Evolutionary conservation across 371 early-diverging fungal genomes (phyloP), one percentile per base, ranked within the genome.

Genomic region (Saksenaea vasiformis): DNA sequence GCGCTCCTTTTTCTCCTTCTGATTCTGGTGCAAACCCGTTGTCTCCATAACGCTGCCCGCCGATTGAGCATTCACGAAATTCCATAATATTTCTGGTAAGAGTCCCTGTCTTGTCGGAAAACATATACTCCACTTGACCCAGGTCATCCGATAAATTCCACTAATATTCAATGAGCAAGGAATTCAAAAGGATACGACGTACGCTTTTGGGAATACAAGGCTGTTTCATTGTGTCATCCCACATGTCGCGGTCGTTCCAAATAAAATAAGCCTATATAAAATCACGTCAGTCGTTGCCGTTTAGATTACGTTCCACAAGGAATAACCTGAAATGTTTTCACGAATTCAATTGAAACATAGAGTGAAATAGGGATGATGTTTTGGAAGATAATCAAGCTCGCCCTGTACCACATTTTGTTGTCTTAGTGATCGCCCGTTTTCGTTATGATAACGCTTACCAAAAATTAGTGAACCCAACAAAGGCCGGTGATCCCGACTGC

Each of bases 101-200:
- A 3, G 99, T 98, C 10, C 99, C 99, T 36, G 99, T 99, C 71
- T 98, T 99, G 80, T 99, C 98, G 24, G 93, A 92, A 70, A 98
- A 93, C 10, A 99, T 87, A 75, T 96, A 98, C 68, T 95, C 94
- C 55, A 98, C 91, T 71, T 95, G 94, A 51, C 99, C 98, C 27
- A 95, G 77, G 60, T 99, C 99, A 70, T 99, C 99, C 13, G 95
- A 93, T 24, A 98, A 76, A 69, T 93, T 96, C 90, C 96, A 97
- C 79, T 86, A 66, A 24, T 36, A 51, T 17, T 41, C 43, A 41
- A n/a, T 17, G n/a, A 27, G 14, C 28, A 34, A 53, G 1, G 19
- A 27, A 9, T 27, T 26, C n/a, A 35, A 61, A 60, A 35, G 14
- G 24, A 22, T 36, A 37, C 34, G 22, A 75, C 81, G 73, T 82